Percentiles rank a stretch among this genome's conserved stretches.
Evolutionary conservation across 768 basidiomycete genomes (phyloP).

Genomic region (Macrolepiota dolichaula): DNA sequence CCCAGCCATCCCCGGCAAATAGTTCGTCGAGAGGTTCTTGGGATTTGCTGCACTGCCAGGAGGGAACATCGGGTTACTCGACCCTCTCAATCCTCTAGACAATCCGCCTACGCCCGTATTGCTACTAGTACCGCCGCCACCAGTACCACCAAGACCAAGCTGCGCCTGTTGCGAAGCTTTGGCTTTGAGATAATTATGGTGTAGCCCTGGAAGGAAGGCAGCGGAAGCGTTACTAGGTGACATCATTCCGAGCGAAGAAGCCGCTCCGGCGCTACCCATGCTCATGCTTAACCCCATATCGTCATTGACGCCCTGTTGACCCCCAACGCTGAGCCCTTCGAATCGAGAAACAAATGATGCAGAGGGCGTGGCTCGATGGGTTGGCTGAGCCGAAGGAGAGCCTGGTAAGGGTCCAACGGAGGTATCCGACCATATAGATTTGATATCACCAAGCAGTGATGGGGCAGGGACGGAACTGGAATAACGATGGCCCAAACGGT

Average conservation of each 20-base stretch:
- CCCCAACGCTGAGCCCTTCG: conserved; percentile 21
- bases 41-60: conserved; percentile 4
- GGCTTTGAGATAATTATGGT: conserved; percentile 58
- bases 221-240: conserved; percentile 78
- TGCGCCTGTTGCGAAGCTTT: conserved; percentile 39
- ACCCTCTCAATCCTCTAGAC: conserved; percentile 27
- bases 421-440: conserved; percentile 77
- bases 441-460: conserved; percentile 70
- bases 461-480: conserved; percentile 82
- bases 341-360: conserved; percentile 48
- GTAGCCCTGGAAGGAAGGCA: conserved; percentile 74
- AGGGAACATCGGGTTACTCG: conserved; percentile 28
- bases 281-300: conserved; percentile 33
- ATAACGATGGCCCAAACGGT: conserved; percentile 57
- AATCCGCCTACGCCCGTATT: conserved; percentile 24
- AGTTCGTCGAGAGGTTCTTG: conserved; percentile 24
- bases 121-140: conserved; percentile 16
- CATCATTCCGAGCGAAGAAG: conserved; percentile 34
- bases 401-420: conserved; percentile 23
- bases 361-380: conserved; percentile 44
- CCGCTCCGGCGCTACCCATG: conserved; percentile 27
- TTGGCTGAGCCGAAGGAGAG: conserved; percentile 27
- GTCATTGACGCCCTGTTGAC: conserved; percentile 20
- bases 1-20: conserved; percentile 21
- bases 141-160: conserved; percentile 14